Evolutionary conservation across 805 yeast species (phyloP).

Genomic region (Metschnikowia cerradonensis): DNA sequence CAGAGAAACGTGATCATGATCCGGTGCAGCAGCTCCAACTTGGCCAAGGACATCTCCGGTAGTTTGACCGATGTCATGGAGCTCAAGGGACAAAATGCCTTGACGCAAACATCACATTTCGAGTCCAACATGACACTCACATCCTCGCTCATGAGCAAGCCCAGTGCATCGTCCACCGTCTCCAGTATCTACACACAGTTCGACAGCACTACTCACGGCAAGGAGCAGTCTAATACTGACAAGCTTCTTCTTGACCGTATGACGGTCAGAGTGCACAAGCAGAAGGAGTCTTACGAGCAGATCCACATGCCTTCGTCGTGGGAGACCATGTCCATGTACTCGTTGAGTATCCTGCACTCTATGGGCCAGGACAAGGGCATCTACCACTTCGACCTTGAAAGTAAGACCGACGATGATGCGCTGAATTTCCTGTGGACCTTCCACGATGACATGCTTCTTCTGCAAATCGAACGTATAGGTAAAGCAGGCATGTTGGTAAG

Average conservation of each 20-base stretch:
- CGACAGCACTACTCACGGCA: neutral
- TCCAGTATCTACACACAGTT: slow-evolving; percentile 16
- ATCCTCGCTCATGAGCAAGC: slow-evolving; percentile 38
- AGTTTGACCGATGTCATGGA: slow-evolving; percentile 29
- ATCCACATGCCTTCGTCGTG: slow-evolving; percentile 38
- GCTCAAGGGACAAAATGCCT: slow-evolving; percentile 9
- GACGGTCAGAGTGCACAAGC: slow-evolving; percentile 37
- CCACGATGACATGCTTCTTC: slow-evolving; percentile 25
- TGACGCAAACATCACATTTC: slow-evolving; percentile 10
- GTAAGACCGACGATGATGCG: slow-evolving; percentile 11
- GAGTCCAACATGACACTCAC: slow-evolving; percentile 28
- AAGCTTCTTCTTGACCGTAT: slow-evolving; percentile 26
- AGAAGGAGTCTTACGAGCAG: slow-evolving; percentile 25
- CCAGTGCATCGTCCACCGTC: slow-evolving; percentile 19
- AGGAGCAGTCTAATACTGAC: neutral
- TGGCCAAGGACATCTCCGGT: slow-evolving; percentile 23
- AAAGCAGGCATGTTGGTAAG: slow-evolving; percentile 41
- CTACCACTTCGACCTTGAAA: slow-evolving; percentile 27
- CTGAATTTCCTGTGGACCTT: slow-evolving; percentile 30
- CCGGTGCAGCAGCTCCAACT: slow-evolving; percentile 28
- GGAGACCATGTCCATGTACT: slow-evolving; percentile 40
- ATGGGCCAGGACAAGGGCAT: slow-evolving; percentile 21
- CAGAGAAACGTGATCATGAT: slow-evolving; percentile 29
- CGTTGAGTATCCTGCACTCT: slow-evolving; percentile 27
- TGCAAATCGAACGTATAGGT: slow-evolving; percentile 35